Conservation (phyloP, 371 early-diverging fungal species). For the Choanephora cucurbitarum region DNA sequence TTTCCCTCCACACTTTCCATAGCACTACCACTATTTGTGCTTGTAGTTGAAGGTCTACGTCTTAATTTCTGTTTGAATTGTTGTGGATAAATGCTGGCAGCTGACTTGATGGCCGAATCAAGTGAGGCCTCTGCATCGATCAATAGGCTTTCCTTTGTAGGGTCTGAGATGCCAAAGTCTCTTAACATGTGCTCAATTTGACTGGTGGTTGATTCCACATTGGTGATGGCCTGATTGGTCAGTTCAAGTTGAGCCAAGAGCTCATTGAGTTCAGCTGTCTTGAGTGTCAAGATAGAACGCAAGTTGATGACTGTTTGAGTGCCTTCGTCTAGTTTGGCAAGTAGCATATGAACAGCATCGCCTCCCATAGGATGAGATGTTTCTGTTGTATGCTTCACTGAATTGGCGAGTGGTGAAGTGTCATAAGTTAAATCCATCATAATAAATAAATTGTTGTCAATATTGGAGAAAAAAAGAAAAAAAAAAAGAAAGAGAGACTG, state of each 20-base stretch:
- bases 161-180: conserved; percentile 37
- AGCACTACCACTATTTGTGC: conserved; percentile 31
- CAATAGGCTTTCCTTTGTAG: conserved; percentile 32
- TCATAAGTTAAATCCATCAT: too few relatives aligned
- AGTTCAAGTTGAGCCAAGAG: conserved; percentile 49
- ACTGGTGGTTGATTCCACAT: conserved; percentile 46
- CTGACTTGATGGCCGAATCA: conserved; percentile 53
- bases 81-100: conserved; percentile 37
- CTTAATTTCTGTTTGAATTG: conserved; percentile 14
- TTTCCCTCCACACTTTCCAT: conserved; percentile 20
- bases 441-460: too few relatives aligned
- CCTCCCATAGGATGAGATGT: conserved; percentile 9
- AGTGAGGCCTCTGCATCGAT: conserved; percentile 45
- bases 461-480: too few relatives aligned
- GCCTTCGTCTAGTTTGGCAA: conserved; percentile 39
- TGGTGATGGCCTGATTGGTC: conserved; percentile 47
- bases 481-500: too few relatives aligned
- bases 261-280: conserved; percentile 54
- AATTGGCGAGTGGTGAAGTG: background rate
- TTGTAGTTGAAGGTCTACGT: conserved; percentile 27
- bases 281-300: conserved; percentile 49
- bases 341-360: conserved; percentile 29
- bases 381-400: background rate
- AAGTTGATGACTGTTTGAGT: conserved; percentile 50
- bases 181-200: conserved; percentile 49